A percentile compares a stretch with the other conserved stretches of the same genome.
phyloP scores from a whole-genome alignment of 2,329 filamentous ascomycete species.

The Xylariomycetidae sp. region DNA sequence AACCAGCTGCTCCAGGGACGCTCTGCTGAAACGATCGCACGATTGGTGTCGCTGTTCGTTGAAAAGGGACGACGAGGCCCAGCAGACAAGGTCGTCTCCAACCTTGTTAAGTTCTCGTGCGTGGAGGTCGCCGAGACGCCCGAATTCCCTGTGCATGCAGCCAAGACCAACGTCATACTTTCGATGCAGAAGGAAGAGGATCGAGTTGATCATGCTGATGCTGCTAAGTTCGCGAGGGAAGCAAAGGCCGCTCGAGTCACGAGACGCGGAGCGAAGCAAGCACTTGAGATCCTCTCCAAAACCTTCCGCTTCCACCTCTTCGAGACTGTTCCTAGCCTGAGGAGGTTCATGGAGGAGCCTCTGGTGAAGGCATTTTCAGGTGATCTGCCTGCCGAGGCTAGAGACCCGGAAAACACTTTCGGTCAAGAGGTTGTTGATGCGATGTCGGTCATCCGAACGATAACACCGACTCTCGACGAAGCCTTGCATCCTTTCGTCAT shows the following conservation, averaged over 20 bases:
- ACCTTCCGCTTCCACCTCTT: conserved; percentile 75
- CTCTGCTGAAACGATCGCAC: conserved; percentile 77
- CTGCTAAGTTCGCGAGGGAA: conserved; percentile 82
- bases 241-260: conserved; percentile 85
- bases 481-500: conserved; percentile 76
- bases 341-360: conserved; percentile 73
- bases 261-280: conserved; percentile 87
- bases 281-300: conserved; percentile 76
- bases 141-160: conserved; percentile 80
- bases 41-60: conserved; percentile 81
- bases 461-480: conserved; percentile 81
- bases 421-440: conserved; percentile 94
- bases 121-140: conserved; percentile 97
- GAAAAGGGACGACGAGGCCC: conserved; percentile 72
- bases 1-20: conserved; percentile 82
- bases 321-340: conserved; percentile 76
- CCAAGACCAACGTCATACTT: conserved; percentile 73
- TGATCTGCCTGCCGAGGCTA: conserved; percentile 66
- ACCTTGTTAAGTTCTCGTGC: conserved; percentile 94
- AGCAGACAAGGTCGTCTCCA: conserved; percentile 92
- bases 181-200: conserved; percentile 98
- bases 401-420: conserved; percentile 64
- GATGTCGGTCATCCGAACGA: conserved; percentile 83
- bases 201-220: conserved; percentile 84
- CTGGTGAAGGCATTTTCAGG: conserved; percentile 67